Base-by-base conservation (phyloP, 2,329 filamentous ascomycete genomes). In the Calonectria hawksworthii region DNA sequence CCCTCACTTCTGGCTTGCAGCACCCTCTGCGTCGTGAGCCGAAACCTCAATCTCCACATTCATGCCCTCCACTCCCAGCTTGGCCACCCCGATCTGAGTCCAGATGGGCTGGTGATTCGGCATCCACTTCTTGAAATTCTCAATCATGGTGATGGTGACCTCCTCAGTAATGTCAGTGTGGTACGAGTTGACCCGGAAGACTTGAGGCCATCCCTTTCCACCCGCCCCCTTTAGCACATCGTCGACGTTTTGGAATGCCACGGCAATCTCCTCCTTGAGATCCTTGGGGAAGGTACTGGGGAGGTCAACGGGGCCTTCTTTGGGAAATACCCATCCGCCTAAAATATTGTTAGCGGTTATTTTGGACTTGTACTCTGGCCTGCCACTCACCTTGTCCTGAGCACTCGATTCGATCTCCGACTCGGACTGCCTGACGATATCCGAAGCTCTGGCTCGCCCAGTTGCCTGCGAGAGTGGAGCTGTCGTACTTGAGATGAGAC, bases 221-320 rank as follows among this genome's bases (percentile, higher is more conserved):
- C 91, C 91, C 0, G 89, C 90, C 2, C 85, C 74, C 64, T 85
- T 86, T 1, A 92, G 81, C 9, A 80, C 83, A 1, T 84, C 79
- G 3, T 92, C 88, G 5, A 92, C 88, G 71, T 92, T 92, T 0
- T 80, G 79, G 77, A 92, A 92, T 0, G 90, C 88, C 74, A 86
- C 83, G 67, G 88, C 86, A 63, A 90, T 87, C 68, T 90, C 83
- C 0, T 83, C 83, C 41, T 85, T 83, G 41, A 87, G 80, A 11
- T 86, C 83, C 3, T 76, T 76, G 69, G 79, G 72, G 59, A 89
- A 82, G 80, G 78, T 64, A 84, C 86, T 36, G 2, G 59, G 16
- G 7, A 73, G 47, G 21, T 52, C 28, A 30, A 68, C 54, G 4
- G 30, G 26, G 21, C 47, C 50, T 8, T 34, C 61, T 2, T 74